Percentiles rank a stretch among this genome's conserved stretches.
Evolutionary conservation across 345 rosid species (phyloP).

Genomic region (Lenwebbia sp.): DNA sequence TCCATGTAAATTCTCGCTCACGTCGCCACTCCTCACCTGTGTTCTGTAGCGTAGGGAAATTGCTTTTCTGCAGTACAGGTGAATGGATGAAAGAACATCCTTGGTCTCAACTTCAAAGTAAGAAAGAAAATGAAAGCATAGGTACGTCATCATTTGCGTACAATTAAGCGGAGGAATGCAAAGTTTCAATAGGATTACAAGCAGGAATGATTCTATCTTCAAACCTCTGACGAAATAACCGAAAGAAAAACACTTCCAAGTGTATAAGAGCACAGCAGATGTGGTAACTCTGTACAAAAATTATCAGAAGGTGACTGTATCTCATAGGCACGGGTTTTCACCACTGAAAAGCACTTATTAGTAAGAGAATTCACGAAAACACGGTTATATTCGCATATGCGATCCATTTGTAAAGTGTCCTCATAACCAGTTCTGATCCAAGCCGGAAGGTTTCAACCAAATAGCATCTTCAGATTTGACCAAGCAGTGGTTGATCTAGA

Average conservation of each 20-base stretch:
- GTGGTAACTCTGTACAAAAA: no score
- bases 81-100: background rate
- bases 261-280: no score
- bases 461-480: slow-evolving; percentile 1
- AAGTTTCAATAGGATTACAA: background rate
- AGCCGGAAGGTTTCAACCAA: background rate
- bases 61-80: no score
- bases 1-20: no score
- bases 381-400: background rate
- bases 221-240: background rate
- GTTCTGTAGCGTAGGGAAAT: no score
- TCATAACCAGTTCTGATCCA: background rate
- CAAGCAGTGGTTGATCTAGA: background rate
- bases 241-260: background rate
- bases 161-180: background rate
- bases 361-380: background rate
- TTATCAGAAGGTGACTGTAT: no score
- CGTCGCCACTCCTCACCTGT: no score
- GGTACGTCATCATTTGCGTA: background rate
- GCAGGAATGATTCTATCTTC: background rate
- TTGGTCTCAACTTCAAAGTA: background rate
- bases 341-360: background rate
- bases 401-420: background rate
- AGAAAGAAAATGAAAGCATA: background rate
- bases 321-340: no score